These are phyloP conservation scores for Symbiodinium natans DNA, from an alignment of 73 alveolate genomes.

Conservation along the genomic window DNA sequence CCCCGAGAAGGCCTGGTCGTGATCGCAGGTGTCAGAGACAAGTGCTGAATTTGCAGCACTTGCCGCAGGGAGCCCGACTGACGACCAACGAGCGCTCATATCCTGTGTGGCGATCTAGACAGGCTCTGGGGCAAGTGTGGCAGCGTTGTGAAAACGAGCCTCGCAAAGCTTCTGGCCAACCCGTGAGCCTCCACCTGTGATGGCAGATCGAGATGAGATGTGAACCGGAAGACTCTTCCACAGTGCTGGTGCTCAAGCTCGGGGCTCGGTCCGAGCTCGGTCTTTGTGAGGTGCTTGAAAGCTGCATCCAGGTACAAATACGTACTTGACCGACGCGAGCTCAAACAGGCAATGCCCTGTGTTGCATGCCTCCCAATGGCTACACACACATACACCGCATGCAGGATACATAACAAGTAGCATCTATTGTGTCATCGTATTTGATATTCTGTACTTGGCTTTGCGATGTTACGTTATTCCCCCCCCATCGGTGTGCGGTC, in stretches of 20 bases:
- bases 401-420: no score
- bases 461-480: no score
- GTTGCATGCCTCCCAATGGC: background rate
- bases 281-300: background rate
- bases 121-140: background rate
- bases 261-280: background rate
- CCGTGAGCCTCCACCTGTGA: background rate
- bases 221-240: slow-evolving; percentile 67
- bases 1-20: background rate
- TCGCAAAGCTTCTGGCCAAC: no score
- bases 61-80: slow-evolving; percentile 48
- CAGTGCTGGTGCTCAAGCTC: slow-evolving; percentile 58
- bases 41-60: background rate
- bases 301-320: slow-evolving; percentile 40
- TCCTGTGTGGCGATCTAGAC: slow-evolving; percentile 80
- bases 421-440: no score
- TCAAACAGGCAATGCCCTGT: slow-evolving; percentile 32
- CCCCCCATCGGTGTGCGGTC: no score
- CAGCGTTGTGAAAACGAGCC: no score
- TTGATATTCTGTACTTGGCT: no score
- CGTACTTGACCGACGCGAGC: slow-evolving; percentile 63
- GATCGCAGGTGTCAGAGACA: background rate
- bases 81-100: slow-evolving; percentile 72
- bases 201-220: slow-evolving; percentile 48
- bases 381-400: no score